These are phyloP conservation scores for Ophiostoma sp. DNA, from an alignment of 2,329 filamentous ascomycete species.

Conservation along the genomic window DNA sequence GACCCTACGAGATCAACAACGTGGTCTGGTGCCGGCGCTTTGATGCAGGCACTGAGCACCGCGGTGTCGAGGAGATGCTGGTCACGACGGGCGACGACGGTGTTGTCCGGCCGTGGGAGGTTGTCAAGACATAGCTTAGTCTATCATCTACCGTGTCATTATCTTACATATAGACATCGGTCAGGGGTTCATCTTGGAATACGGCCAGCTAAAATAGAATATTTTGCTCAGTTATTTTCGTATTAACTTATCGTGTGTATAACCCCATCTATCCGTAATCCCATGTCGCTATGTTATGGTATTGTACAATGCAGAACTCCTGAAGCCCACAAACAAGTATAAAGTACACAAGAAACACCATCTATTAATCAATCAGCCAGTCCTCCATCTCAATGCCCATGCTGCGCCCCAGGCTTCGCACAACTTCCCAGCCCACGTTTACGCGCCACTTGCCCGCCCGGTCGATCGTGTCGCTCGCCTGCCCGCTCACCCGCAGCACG, in stretches of 20 bases:
- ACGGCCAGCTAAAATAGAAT: no score
- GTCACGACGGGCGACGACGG: constrained; percentile 92
- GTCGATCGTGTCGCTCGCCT: constrained; percentile 58
- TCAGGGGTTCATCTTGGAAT: background rate
- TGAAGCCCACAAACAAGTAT: background rate
- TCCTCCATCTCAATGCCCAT: constrained; percentile 75
- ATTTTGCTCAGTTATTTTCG: no score
- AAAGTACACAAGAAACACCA: no score
- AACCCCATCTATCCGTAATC: no score
- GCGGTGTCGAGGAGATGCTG: constrained; percentile 70
- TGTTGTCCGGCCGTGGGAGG: constrained; percentile 73
- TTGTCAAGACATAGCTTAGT: constrained; percentile 11
- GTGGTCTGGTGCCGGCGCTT: constrained; percentile 77
- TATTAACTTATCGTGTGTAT: no score
- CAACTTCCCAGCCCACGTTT: constrained; percentile 72
- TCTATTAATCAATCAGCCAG: constrained; percentile 59
- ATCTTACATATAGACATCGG: background rate
- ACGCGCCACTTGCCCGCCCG: constrained; percentile 69
- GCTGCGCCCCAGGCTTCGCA: constrained; percentile 62
- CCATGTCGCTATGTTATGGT: no score
- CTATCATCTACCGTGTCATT: background rate
- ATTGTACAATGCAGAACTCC: no score
- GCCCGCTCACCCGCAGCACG: constrained; percentile 58
- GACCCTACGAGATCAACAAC: constrained; percentile 92
- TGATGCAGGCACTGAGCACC: constrained; percentile 55